Percentiles rank a stretch among this genome's conserved stretches.
phyloP scores from a whole-genome alignment of 129 eudicot genomes.

The Apium graveolens region DNA sequence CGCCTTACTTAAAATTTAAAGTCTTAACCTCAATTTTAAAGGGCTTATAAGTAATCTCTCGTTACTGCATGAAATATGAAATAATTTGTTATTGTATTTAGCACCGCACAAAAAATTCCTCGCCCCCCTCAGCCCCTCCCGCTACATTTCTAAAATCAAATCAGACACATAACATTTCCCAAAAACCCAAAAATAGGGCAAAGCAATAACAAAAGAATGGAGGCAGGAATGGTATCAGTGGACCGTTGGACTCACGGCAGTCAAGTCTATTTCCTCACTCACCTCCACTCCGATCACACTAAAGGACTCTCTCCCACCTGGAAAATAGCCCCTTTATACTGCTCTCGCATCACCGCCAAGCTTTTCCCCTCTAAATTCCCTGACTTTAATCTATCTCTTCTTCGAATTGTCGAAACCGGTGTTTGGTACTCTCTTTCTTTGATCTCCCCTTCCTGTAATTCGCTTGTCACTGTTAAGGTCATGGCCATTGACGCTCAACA shows the following conservation, averaged over 20 bases:
- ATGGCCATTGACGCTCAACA: constrained; percentile 80
- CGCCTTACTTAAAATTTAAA: too few relatives aligned
- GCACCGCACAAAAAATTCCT: too few relatives aligned
- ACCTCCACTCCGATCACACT: constrained; percentile 92
- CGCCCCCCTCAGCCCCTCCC: too few relatives aligned
- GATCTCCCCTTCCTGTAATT: constrained; percentile 31
- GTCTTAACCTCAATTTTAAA: too few relatives aligned
- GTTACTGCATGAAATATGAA: too few relatives aligned
- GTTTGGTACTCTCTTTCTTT: constrained; percentile 47
- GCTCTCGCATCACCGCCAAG: constrained; percentile 70
- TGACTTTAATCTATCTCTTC: constrained; percentile 49
- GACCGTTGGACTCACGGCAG: constrained; percentile 71
- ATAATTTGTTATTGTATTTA: too few relatives aligned
- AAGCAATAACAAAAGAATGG: constrained; percentile 30
- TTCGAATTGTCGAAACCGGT: constrained; percentile 52
- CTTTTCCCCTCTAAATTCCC: constrained; percentile 77
- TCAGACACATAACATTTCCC: too few relatives aligned
- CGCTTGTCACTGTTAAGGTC: constrained; percentile 27
- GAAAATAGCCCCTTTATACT: constrained; percentile 57
- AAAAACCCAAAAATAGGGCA: not conserved
- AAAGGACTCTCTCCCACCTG: constrained; percentile 66
- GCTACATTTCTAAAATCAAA: too few relatives aligned
- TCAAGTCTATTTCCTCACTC: constrained; percentile 75
- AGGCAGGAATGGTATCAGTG: constrained; percentile 72
- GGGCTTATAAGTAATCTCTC: too few relatives aligned